Percentiles rank a stretch among this genome's conserved stretches.
These are phyloP conservation scores for Paramarasmius palmivorus DNA, from an alignment of 1,284 basidiomycete genomes.

Conservation along the genomic window DNA sequence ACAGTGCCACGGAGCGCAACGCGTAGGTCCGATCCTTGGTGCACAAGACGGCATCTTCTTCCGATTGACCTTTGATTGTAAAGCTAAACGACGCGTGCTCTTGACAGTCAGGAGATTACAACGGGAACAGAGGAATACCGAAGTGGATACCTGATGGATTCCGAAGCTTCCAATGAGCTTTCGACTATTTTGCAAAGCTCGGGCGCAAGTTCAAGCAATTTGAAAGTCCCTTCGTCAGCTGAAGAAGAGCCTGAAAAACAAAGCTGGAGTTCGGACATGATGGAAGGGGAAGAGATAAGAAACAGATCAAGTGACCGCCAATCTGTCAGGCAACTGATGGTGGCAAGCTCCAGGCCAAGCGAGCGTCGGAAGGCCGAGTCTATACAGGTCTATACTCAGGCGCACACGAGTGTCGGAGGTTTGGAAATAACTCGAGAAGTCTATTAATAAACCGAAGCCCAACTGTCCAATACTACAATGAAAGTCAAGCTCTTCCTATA, in stretches of 20 bases:
- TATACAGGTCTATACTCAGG: too few relatives aligned
- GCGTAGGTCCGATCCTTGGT: constrained; percentile 77
- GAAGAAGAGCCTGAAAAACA: constrained; percentile 51
- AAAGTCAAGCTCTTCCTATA: neutral
- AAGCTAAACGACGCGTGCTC: constrained; percentile 42
- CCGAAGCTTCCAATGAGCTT: constrained; percentile 32
- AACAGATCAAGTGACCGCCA: neutral
- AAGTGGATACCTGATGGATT: constrained; percentile 29
- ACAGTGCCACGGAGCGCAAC: constrained; percentile 80
- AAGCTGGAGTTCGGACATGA: constrained; percentile 50
- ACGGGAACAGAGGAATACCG: neutral
- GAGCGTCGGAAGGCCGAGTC: too few relatives aligned
- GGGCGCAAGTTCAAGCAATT: constrained; percentile 66
- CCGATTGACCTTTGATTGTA: constrained; percentile 76
- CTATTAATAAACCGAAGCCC: neutral
- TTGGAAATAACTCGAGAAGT: neutral
- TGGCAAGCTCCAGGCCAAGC: too few relatives aligned
- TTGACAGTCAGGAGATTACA: neutral
- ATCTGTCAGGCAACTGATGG: too few relatives aligned
- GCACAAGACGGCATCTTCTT: constrained; percentile 88
- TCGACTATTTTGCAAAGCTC: constrained; percentile 60
- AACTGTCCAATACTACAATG: neutral
- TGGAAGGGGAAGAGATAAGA: constrained; percentile 58
- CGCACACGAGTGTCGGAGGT: too few relatives aligned
- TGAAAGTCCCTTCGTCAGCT: constrained; percentile 52